Base-by-base conservation (phyloP, 768 basidiomycete genomes). In the Tylopilus balloui region DNA sequence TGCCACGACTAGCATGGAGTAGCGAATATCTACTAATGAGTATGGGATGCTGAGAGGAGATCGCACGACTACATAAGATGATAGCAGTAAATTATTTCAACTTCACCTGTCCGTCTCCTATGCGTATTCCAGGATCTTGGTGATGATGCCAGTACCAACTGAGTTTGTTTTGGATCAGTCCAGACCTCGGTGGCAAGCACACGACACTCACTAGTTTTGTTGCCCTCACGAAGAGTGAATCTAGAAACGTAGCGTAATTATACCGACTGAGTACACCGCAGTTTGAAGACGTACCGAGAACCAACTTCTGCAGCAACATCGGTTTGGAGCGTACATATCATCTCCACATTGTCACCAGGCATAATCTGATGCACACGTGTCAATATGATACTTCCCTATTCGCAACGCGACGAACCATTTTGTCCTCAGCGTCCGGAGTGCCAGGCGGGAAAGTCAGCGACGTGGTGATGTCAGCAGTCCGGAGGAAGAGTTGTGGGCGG, bases 321-420 rank as follows among this genome's bases (percentile, higher is more conserved):
- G 60, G 84, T 83, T 21, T 85, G 78, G 31, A 97, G 78, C 23
- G 79, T 74, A 65, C 89, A 91, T 47, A 90, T 76, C 76, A 98
- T 84, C 71, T 96, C 93, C 46, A 98, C 85, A 61, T 95, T 95
- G 73, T 98, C 95, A 53, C 95, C 95, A 42, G 95, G 95, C 91
- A 96, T 94, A 58, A 97, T 84, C 84, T 88, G 58, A 38, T 52
- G 27, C 24, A 21, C 40, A 46, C n/a, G n/a, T 45, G 40, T 53
- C 24, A 25, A 40, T 23, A 55, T 17, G 8, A 37, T 13, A 14
- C 2, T 45, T 47, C 10, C 36, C 1, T 15, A 35, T 47, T 5
- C 50, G 38, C 17, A 20, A 51, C 10, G 24, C 23, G 23, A 61
- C 71, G 21, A 41, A 85, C 92, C 86, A 95, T 93, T 71, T 91